phyloP scores from a whole-genome alignment of 2,329 filamentous ascomycete genomes.

The Aspergillus ruber region DNA sequence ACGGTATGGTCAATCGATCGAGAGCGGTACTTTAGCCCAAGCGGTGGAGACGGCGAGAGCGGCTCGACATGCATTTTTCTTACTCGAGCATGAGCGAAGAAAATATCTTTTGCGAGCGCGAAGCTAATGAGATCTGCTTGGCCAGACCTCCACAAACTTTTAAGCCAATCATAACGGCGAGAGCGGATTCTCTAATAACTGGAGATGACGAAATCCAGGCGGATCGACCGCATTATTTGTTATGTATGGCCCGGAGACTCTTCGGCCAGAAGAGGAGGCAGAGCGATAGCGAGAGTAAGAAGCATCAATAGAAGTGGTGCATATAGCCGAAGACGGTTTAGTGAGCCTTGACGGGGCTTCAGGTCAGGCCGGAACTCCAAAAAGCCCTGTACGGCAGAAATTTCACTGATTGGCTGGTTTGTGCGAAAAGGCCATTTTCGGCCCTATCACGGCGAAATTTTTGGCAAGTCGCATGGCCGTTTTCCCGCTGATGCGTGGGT shows the following conservation, averaged over 20 bases:
- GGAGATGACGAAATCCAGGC: slow-evolving; percentile 14
- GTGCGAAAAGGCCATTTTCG: background rate
- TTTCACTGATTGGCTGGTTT: slow-evolving; percentile 25
- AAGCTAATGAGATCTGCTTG: slow-evolving; percentile 25
- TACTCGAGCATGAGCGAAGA: background rate
- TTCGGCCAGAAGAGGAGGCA: background rate
- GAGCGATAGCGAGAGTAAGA: background rate
- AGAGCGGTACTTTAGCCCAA: background rate
- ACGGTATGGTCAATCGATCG: slow-evolving; percentile 15
- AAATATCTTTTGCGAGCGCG: slow-evolving; percentile 6
- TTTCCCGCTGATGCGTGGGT: slow-evolving; percentile 11
- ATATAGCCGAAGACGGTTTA: too few relatives aligned
- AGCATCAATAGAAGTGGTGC: too few relatives aligned
- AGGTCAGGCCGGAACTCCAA: slow-evolving; percentile 18
- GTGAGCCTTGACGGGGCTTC: slow-evolving; percentile 8
- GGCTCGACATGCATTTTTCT: background rate
- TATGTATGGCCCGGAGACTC: background rate
- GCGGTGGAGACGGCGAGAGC: background rate
- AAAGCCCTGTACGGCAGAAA: slow-evolving; percentile 17
- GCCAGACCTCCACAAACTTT: slow-evolving; percentile 23
- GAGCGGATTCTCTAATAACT: slow-evolving; percentile 8
- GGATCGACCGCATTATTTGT: background rate
- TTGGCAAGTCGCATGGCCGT: slow-evolving; percentile 18
- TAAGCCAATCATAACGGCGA: slow-evolving; percentile 21
- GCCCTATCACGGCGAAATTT: slow-evolving; percentile 5